Percentiles rank a stretch among this genome's conserved stretches.
Evolutionary conservation across 495 filamentous ascomycete species (phyloP).

Genomic region (Xylaria nigripes): DNA sequence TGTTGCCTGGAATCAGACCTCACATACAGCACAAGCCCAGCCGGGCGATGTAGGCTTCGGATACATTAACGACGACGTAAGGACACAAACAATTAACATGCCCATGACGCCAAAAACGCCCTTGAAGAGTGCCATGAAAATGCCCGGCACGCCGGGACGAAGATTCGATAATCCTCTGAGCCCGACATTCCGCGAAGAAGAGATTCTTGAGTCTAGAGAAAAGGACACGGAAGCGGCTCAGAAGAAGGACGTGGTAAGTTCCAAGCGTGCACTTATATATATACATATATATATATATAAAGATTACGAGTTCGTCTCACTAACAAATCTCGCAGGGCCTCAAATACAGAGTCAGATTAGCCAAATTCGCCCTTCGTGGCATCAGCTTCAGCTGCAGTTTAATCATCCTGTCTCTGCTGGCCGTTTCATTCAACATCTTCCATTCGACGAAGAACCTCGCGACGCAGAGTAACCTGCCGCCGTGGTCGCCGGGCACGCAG

Average conservation of each 20-base stretch:
- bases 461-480: slow-evolving; percentile 64
- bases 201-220: slow-evolving; percentile 73
- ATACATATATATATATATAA: not conserved
- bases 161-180: slow-evolving; percentile 61
- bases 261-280: not conserved
- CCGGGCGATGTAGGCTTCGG: slow-evolving; percentile 86
- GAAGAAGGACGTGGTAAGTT: slow-evolving; percentile 72
- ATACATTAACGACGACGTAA: slow-evolving; percentile 61
- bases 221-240: slow-evolving; percentile 70
- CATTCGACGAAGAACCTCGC: slow-evolving; percentile 68
- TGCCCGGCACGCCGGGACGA: slow-evolving; percentile 68
- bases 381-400: slow-evolving; percentile 95
- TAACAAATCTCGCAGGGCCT: slow-evolving; percentile 57
- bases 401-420: slow-evolving; percentile 84
- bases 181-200: slow-evolving; percentile 82
- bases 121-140: slow-evolving; percentile 77
- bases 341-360: slow-evolving; percentile 85
- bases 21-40: slow-evolving; percentile 53
- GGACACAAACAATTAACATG: slow-evolving; percentile 39
- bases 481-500: slow-evolving; percentile 74
- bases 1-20: slow-evolving; percentile 47
- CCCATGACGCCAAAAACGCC: slow-evolving; percentile 63
- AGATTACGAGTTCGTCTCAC: slow-evolving; percentile 7
- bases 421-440: slow-evolving; percentile 81
- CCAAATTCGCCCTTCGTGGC: slow-evolving; percentile 85